Evolutionary conservation across 192 early-diverging fungal genomes (phyloP), one percentile per base, ranked within the genome.

Genomic region (Chytriomyces sp.): DNA sequence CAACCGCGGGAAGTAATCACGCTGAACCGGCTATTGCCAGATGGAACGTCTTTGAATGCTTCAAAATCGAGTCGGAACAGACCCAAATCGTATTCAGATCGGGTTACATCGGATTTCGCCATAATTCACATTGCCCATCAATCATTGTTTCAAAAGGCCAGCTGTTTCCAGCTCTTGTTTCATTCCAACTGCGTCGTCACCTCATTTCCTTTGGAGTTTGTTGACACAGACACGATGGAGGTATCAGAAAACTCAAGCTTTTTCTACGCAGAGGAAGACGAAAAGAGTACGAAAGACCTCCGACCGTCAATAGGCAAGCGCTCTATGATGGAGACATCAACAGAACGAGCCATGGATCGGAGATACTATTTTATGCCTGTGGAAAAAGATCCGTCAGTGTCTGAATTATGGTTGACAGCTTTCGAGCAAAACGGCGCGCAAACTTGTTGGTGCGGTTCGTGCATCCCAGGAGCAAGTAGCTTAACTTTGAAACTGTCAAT

Each of bases 111-210:
- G 25, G 79, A 39, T 56, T 69, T 28, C 64, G 75, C 32, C 38
- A 74, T 33, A 19, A 74, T 82, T 38, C 76, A 81, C 59, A 28
- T 40, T 19, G 57, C 78, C 8, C 79, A 82, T 52, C 73, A 82
- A 25, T 79, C 76, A 52, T 81, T 82, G 32, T 82, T 82, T 52
- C 65, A 41, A 53, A 70, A 73, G 39, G 59, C 77, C 30, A 56
- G 79, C 56, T 82, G 80, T 53, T 80, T 82, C 26, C 81, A 82
- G 52, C 56, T 82, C 8, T 40, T 79, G 12, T 66, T 71, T 32
- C 38, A 75, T 22, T 58, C 36, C 17, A 62, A 39, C 25, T 28
- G 74, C 22, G 19, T 32, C 3, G 55, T 55, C 1, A 55, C 44
- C 22, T 52, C 66, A 26, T 52, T 65, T 65, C 33, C 63, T n/a